Conservation (phyloP, 352 stramenopile genomes). For the Globisporangium rhizosaccharum region DNA sequence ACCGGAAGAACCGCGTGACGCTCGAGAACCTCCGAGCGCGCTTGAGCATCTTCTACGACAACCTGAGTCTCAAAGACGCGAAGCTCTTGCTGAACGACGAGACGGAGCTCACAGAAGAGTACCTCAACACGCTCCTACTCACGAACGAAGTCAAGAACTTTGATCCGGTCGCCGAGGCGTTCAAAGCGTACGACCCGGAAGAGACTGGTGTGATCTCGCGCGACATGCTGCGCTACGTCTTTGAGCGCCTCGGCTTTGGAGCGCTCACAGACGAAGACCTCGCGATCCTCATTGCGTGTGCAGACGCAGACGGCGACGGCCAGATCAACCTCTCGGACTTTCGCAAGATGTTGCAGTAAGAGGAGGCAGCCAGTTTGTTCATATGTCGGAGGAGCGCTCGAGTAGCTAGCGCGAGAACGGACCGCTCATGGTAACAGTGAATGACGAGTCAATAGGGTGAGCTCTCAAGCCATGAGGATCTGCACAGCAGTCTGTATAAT, state of each 20-base stretch:
- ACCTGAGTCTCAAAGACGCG: constrained; percentile 78
- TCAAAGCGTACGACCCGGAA: constrained; percentile 87
- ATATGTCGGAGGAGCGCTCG: too few relatives aligned
- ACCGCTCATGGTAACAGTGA: too few relatives aligned
- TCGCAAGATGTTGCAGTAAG: constrained; percentile 52
- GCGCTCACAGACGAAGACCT: constrained; percentile 83
- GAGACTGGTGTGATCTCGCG: constrained; percentile 76
- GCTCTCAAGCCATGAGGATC: too few relatives aligned
- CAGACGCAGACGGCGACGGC: constrained; percentile 80
- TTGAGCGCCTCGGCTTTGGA: constrained; percentile 75
- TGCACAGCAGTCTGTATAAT: constrained; percentile 6
- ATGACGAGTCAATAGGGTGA: background rate
- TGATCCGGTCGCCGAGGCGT: constrained; percentile 85
- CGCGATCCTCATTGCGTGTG: constrained; percentile 76
- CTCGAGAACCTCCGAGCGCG: constrained; percentile 72
- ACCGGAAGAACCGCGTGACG: constrained; percentile 75
- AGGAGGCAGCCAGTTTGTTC: background rate
- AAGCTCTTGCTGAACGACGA: constrained; percentile 85
- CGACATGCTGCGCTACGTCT: constrained; percentile 82
- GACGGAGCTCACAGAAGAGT: constrained; percentile 60
- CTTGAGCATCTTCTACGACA: constrained; percentile 86
- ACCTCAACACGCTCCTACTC: constrained; percentile 73
- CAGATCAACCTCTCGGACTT: constrained; percentile 80
- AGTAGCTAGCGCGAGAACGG: too few relatives aligned
- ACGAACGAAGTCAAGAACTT: constrained; percentile 90